Percentiles rank a stretch among this genome's conserved stretches.
These are phyloP conservation scores for Aspergillus aculeatus DNA, from an alignment of 2,329 filamentous ascomycete genomes.

Conservation along the genomic window DNA sequence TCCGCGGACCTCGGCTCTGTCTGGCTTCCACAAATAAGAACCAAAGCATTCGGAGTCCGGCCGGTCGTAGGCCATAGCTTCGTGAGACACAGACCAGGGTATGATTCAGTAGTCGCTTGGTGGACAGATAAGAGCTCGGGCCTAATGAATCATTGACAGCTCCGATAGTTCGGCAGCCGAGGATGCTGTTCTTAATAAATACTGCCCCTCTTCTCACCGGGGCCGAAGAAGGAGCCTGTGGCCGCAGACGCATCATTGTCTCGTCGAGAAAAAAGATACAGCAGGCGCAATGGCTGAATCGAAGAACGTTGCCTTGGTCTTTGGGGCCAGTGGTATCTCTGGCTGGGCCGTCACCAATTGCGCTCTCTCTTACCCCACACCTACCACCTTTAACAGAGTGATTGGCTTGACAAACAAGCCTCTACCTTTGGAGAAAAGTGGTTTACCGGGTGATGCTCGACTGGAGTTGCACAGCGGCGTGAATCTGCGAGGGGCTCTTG, in stretches of 20 bases:
- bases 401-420: slow-evolving; percentile 28
- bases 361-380: slow-evolving; percentile 26
- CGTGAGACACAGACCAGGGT: no score
- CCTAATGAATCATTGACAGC: no score
- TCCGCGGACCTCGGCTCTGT: no score
- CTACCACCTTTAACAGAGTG: slow-evolving; percentile 27
- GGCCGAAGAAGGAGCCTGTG: background rate
- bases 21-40: no score
- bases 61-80: no score
- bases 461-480: slow-evolving; percentile 18
- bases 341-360: slow-evolving; percentile 32
- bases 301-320: slow-evolving; percentile 26
- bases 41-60: no score
- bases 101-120: no score
- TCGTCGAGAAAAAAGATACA: background rate
- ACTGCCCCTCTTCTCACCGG: no score
- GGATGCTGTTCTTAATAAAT: no score
- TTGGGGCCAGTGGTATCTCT: slow-evolving; percentile 32
- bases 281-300: slow-evolving; percentile 4
- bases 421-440: slow-evolving; percentile 13
- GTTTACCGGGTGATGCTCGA: slow-evolving; percentile 20
- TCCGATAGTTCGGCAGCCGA: no score
- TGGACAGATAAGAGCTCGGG: no score
- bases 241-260: no score
- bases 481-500: slow-evolving; percentile 31